A percentile compares a stretch with the other conserved stretches of the same genome.
Conservation (phyloP, 768 basidiomycete genomes). For the Pleurotus giganteus region DNA sequence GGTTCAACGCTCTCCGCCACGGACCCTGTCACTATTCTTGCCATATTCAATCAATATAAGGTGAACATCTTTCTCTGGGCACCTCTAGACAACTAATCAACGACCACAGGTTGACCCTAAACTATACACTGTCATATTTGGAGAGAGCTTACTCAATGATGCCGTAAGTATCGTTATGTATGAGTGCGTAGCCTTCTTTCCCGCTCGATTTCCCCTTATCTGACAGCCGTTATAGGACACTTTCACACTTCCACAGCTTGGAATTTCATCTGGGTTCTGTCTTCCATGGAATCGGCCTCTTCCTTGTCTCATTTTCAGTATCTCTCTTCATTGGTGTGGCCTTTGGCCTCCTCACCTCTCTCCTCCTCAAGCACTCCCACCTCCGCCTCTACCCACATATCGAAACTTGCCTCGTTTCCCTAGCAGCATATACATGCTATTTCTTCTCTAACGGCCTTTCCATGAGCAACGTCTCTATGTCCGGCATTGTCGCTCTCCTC, state of each 20-base stretch:
- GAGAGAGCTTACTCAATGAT: constrained; percentile 95
- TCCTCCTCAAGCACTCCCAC: constrained; percentile 92
- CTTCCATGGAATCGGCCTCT: constrained; percentile 97
- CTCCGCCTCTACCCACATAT: constrained; percentile 86
- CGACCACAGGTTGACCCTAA: constrained; percentile 78
- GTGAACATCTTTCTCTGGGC: neutral
- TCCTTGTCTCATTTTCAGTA: constrained; percentile 91
- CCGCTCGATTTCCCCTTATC: neutral
- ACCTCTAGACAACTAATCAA: neutral
- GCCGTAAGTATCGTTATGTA: constrained; percentile 99
- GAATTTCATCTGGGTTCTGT: constrained; percentile 86
- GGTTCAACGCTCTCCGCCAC: constrained; percentile 97
- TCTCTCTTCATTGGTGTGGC: constrained; percentile 93
- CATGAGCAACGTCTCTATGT: constrained; percentile 47
- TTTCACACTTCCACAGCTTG: constrained; percentile 85
- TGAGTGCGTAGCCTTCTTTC: constrained; percentile 66
- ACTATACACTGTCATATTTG: constrained; percentile 95
- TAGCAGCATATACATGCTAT: constrained; percentile 95
- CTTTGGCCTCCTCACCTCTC: constrained; percentile 88
- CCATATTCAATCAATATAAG: constrained; percentile 98
- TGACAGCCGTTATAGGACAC: constrained; percentile 52
- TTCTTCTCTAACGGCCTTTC: constrained; percentile 97
- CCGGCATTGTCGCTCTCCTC: constrained; percentile 94
- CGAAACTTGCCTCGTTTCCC: constrained; percentile 93
- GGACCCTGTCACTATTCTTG: constrained; percentile 96